Percentiles rank a stretch among this genome's conserved stretches.
These are phyloP conservation scores for Cyclaneusma minus DNA, from an alignment of 2,329 filamentous ascomycete genomes.

Conservation along the genomic window DNA sequence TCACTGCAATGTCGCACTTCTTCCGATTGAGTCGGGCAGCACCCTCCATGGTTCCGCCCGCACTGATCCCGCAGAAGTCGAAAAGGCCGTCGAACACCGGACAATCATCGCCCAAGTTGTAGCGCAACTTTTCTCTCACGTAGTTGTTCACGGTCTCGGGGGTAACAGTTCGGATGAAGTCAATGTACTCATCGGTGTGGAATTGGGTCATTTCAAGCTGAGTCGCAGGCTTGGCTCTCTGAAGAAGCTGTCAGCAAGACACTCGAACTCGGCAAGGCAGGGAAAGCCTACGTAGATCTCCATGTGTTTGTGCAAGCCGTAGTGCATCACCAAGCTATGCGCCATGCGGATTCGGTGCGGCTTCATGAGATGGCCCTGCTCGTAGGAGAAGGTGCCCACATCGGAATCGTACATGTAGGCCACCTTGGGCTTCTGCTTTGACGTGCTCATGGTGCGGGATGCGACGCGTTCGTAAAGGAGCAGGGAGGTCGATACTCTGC, in stretches of 20 bases:
- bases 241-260: conserved; percentile 4
- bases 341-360: conserved; percentile 51
- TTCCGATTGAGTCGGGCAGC: conserved; percentile 74
- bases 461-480: no score
- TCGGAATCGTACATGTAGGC: conserved; percentile 1
- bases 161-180: conserved; percentile 66
- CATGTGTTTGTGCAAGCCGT: conserved; percentile 58
- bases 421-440: not conserved
- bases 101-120: conserved; percentile 77
- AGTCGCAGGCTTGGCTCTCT: conserved; percentile 52
- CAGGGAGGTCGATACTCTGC: no score
- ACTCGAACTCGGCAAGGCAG: conserved; percentile 1
- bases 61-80: conserved; percentile 88
- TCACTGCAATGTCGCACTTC: conserved; percentile 89
- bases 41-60: conserved; percentile 79
- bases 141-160: conserved; percentile 58
- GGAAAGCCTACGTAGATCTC: conserved; percentile 44
- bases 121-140: conserved; percentile 53
- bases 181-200: conserved; percentile 78
- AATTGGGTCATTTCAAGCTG: conserved; percentile 79
- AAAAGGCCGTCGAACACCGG: conserved; percentile 93
- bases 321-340: conserved; percentile 54
- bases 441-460: no score
- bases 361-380: conserved; percentile 43
- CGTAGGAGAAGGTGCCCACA: conserved; percentile 35